Percentiles rank a stretch among this genome's conserved stretches.
Conservation (phyloP, 805 yeast species). For the Hanseniaspora nectarophila region DNA sequence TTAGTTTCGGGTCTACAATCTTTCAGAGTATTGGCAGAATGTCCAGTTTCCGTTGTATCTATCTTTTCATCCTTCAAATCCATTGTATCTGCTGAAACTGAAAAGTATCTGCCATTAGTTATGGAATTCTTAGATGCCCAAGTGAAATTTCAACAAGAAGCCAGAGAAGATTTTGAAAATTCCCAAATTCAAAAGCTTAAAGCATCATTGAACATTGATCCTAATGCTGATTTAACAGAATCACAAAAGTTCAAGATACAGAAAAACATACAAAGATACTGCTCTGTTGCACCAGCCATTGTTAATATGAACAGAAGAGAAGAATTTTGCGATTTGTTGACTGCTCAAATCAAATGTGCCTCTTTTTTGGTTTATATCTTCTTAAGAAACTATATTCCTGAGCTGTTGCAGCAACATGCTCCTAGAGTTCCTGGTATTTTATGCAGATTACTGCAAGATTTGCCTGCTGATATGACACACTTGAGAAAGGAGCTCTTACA, state of each 20-base stretch:
- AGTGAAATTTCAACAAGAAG: conserved; percentile 67
- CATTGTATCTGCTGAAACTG: conserved; percentile 57
- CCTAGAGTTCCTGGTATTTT: conserved; percentile 74
- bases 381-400: conserved; percentile 68
- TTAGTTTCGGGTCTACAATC: conserved; percentile 52
- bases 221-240: not conserved
- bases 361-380: conserved; percentile 87
- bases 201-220: conserved; percentile 5
- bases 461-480: conserved; percentile 84
- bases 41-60: conserved; percentile 94
- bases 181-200: conserved; percentile 63
- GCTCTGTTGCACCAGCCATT: conserved; percentile 58
- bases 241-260: conserved; percentile 6
- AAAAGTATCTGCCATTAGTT: conserved; percentile 68
- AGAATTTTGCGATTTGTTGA: conserved; percentile 74
- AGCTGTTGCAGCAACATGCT: conserved; percentile 44
- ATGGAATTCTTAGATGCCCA: conserved; percentile 62
- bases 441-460: conserved; percentile 76
- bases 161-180: conserved; percentile 50
- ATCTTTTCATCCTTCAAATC: conserved; percentile 77
- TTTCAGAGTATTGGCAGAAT: conserved; percentile 85
- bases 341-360: conserved; percentile 92
- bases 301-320: conserved; percentile 63
- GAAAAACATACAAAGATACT: conserved; percentile 48
- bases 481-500: conserved; percentile 88